Evolutionary conservation across 2,329 filamentous ascomycete species (phyloP), one percentile per base, ranked within the genome.

Genomic region (Cladosporium halotolerans): DNA sequence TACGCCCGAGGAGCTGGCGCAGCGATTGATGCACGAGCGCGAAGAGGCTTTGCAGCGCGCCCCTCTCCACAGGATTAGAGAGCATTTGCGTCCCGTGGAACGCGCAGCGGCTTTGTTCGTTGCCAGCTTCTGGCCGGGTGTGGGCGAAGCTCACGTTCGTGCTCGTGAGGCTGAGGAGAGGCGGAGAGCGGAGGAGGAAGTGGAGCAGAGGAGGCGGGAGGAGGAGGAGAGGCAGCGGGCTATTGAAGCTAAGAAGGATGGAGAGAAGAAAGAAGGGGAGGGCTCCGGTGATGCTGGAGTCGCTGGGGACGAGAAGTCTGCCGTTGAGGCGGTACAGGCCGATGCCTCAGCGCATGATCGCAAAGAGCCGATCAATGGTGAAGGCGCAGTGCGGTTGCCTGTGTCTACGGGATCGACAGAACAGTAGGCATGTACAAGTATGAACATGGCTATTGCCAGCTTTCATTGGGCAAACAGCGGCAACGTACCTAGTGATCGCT

Each of bases 71-170:
- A 61, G 63, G 53, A n/a, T 62, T 32, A 55, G 68, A 50, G 64
- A 68, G 54, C 59, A 61, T 10, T 43, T 80, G 14, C 68, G 78
- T 41, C 72, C 74, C 2, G 65, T 73, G 0, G 81, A 84, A 63
- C 72, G 82, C 36, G 77, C 77, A 1, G 62, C 81, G 39, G 79
- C 79, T n/a, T 69, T 85, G n/a, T 82, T 85, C 55, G 64, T 85
- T 33, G 81, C 81, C 0, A 83, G 79, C 65, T 63, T 85, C 46
- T 77, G 82, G 63, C 82, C 82, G 1, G 82, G 82, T 0, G 73
- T 85, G 23, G 81, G 82, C 0, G 82, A 85, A 63, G 71, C 79
- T 7, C 79, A 82, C 63, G 78, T 84, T 11, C 71, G 75, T 57
- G 80, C 78, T 23, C 72, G 77, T 13, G 73, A 77, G 57, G 71